Evolutionary conservation across 2,329 filamentous ascomycete species (phyloP).

Genomic region (Arthrobotrys conoides): DNA sequence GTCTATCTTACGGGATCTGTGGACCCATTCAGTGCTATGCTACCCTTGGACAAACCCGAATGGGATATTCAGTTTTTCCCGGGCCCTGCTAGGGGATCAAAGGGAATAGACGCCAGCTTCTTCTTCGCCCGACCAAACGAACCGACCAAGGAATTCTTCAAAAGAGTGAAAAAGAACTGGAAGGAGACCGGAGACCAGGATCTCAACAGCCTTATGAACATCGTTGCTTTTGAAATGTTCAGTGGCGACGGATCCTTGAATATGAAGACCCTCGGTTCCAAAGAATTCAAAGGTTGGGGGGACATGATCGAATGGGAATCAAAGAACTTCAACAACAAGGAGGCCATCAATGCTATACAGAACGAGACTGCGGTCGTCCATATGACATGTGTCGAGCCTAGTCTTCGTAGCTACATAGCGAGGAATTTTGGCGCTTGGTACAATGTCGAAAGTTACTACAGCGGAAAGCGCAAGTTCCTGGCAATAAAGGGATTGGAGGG

Average conservation of each 20-base stretch:
- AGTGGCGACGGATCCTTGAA: conserved; percentile 42
- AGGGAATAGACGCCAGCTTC: conserved; percentile 53
- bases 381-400: conserved; percentile 53
- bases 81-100: conserved; percentile 18
- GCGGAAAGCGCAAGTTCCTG: conserved; percentile 45
- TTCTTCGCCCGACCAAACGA: conserved; percentile 48
- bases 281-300: conserved; percentile 42
- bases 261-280: conserved; percentile 21
- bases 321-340: conserved; percentile 52
- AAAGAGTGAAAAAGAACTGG: conserved; percentile 43
- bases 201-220: conserved; percentile 55
- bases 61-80: conserved; percentile 59
- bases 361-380: conserved; percentile 41
- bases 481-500: conserved; percentile 53
- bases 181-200: conserved; percentile 41
- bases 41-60: conserved; percentile 17
- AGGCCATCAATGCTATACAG: conserved; percentile 34
- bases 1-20: conserved; percentile 52
- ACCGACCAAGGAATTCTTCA: conserved; percentile 48
- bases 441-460: conserved; percentile 56
- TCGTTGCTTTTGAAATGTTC: conserved; percentile 56
- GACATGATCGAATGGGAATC: conserved; percentile 50
- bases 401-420: conserved; percentile 45
- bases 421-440: conserved; percentile 56
- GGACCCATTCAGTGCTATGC: conserved; percentile 38